These are phyloP conservation scores for Alternaria atra DNA, from an alignment of 2,329 filamentous ascomycete species.

Conservation along the genomic window DNA sequence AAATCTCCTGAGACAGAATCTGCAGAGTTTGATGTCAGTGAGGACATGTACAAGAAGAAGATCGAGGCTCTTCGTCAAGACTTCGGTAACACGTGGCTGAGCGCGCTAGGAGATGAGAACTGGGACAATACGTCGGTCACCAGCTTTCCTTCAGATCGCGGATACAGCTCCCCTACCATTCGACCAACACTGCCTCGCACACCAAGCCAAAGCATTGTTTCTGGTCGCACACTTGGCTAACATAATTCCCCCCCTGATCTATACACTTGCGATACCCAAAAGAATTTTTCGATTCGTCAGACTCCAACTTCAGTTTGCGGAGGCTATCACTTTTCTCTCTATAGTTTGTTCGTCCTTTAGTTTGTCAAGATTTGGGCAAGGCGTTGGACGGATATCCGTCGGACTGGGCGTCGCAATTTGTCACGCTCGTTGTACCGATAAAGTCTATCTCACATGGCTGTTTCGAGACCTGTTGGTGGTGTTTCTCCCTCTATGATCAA, in stretches of 20 bases:
- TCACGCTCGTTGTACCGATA: conserved; percentile 46
- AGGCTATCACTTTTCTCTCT: conserved; percentile 12
- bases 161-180: conserved; percentile 44
- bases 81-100: conserved; percentile 87
- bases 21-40: conserved; percentile 70
- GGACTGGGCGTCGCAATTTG: conserved; percentile 31
- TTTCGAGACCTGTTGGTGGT: conserved; percentile 31
- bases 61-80: conserved; percentile 86
- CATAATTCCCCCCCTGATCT: conserved; percentile 20
- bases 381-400: conserved; percentile 40
- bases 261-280: conserved; percentile 49
- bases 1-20: conserved; percentile 27
- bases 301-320: conserved; percentile 9
- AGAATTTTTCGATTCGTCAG: conserved; percentile 32
- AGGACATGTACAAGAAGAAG: conserved; percentile 85
- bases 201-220: conserved; percentile 52
- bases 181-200: conserved; percentile 44
- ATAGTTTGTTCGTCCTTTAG: conserved; percentile 14
- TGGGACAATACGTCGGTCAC: conserved; percentile 55
- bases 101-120: conserved; percentile 80
- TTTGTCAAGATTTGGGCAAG: conserved; percentile 35
- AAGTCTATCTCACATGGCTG: conserved; percentile 18
- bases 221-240: conserved; percentile 52
- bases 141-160: conserved; percentile 44
- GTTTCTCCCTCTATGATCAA: conserved; percentile 33